Base-by-base conservation (phyloP, 208 protist species). In the Acanthamoeba lenticulata region DNA sequence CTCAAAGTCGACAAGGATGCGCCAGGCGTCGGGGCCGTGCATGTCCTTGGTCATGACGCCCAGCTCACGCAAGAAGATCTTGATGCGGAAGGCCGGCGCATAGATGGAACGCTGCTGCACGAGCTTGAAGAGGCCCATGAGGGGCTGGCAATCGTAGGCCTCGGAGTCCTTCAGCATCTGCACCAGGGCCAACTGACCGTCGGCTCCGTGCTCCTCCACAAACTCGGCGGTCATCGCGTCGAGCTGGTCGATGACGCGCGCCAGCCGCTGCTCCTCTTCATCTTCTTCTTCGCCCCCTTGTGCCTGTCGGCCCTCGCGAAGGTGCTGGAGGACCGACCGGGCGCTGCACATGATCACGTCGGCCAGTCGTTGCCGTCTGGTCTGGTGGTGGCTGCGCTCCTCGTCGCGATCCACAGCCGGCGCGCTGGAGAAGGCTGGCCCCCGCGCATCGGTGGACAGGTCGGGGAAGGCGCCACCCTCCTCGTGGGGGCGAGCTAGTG, bases 21-120 rank as follows among this genome's bases (percentile, higher is more conserved):
- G 85, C 85, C 85, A 91, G 42, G 85, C 85, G 52, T 91, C n/a
- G 55, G 47, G 47, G 2, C 55, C 57, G 55, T 91, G 85, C 52
- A 69, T 91, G 85, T 91, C 85, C 52, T 91, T 91, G 47, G 85
- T 91, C 85, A 91, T 91, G 32, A 91, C 29, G 38, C 85, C 85
- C 21, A 91, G 47, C 57, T 62, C 85, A 13, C 47, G 47, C 17
- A 62, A 32, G 47, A 49, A 47, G 32, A 72, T 19, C 57, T 91
- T 91, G 38, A 91, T 69, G 38, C 85, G 85, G 42, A 69, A 72
- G 17, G 85, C 85, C 21, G 85, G 55, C 27, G 85, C 55, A 32
- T 72, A 91, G 85, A 91, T 91, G n/a, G 57, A 19, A 11, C 85
- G 47, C 57, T 91, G 85, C 42, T 91, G 85, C 32, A 91, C 34